Percentiles rank a stretch among this genome's conserved stretches.
These are phyloP conservation scores for Lipomyces oligophaga DNA, from an alignment of 805 yeast species.

Conservation along the genomic window DNA sequence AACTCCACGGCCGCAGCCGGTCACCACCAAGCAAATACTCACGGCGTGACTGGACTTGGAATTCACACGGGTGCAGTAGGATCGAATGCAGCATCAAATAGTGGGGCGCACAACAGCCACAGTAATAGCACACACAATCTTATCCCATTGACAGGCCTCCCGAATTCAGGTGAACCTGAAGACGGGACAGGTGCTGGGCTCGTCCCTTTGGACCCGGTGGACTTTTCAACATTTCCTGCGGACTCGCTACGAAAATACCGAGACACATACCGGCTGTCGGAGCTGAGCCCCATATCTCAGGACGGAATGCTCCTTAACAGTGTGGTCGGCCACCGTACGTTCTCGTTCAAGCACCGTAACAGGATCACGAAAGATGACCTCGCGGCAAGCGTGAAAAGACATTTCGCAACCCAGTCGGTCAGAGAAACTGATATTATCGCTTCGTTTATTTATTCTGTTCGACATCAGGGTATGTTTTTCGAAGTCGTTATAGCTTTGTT, in stretches of 20 bases:
- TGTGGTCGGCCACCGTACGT: slow-evolving; percentile 69
- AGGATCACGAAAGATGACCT: slow-evolving; percentile 58
- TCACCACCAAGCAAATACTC: no score
- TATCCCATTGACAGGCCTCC: no score
- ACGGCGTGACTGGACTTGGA: no score
- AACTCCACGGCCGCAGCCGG: no score
- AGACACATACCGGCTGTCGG: slow-evolving; percentile 51
- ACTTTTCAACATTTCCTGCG: slow-evolving; percentile 62
- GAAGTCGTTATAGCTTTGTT: background rate
- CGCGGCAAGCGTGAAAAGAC: slow-evolving; percentile 59
- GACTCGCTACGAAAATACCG: slow-evolving; percentile 67
- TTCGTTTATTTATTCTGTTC: slow-evolving; percentile 80
- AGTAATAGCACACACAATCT: no score
- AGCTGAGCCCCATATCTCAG: slow-evolving; percentile 60
- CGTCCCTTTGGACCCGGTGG: slow-evolving; percentile 41
- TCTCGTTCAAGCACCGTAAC: slow-evolving; percentile 39
- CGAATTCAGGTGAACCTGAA: no score
- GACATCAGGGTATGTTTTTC: slow-evolving; percentile 51
- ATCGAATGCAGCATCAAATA: no score
- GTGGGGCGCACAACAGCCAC: no score
- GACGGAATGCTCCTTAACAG: slow-evolving; percentile 69
- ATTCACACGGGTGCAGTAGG: no score
- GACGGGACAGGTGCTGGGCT: no score
- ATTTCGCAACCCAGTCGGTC: slow-evolving; percentile 56
- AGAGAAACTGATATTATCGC: slow-evolving; percentile 85